Evolutionary conservation across 1,284 basidiomycete genomes (phyloP), one percentile per base, ranked within the genome.

Genomic region (Cystobasidium slooffiae): DNA sequence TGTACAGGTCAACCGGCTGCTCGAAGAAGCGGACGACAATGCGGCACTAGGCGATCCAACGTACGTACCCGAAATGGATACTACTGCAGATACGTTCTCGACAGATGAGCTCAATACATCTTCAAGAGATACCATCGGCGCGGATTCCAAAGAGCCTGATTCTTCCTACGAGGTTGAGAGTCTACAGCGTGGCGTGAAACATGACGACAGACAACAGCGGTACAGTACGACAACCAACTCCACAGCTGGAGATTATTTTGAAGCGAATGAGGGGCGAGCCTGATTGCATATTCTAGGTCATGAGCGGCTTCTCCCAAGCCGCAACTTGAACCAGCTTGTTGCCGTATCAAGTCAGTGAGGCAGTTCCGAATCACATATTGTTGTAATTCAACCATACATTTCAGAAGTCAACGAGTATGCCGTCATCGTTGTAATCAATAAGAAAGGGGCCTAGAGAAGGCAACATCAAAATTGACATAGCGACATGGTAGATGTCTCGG

Each of bases 21-120:
- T 73, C 20, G 63, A 73, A 59, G 62, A 65, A 46, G 70, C 70
- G 6, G 70, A 73, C 44, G 70, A 73, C 62, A 65, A 65, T 65
- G 63, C 62, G 9, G 52, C 46, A 10, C 39, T 73, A 3, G 51
- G 52, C 46, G 70, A 73, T 51, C 63, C 70, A 5, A 53, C 24
- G 16, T 73, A 73, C 55, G 46, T 66, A 10, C 64, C 64, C 3
- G 51, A 52, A 43, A 37, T 43, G 56, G 56, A 59, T 6, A 41
- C 39, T 14, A 59, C 37, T n/a, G 39, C 47, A 53, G 64, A 51
- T 12, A 66, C 24, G 12, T 51, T 53, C 22, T 18, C 49, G 6
- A 66, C 6, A 10, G 49, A 46, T n/a, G 43, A 68, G 31, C 31
- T 31, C 31, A 31, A 2, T 31, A 5, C 5, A 31, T 53, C 53